phyloP scores from a whole-genome alignment of 441 rosid species.

The Gossypium laxum region DNA sequence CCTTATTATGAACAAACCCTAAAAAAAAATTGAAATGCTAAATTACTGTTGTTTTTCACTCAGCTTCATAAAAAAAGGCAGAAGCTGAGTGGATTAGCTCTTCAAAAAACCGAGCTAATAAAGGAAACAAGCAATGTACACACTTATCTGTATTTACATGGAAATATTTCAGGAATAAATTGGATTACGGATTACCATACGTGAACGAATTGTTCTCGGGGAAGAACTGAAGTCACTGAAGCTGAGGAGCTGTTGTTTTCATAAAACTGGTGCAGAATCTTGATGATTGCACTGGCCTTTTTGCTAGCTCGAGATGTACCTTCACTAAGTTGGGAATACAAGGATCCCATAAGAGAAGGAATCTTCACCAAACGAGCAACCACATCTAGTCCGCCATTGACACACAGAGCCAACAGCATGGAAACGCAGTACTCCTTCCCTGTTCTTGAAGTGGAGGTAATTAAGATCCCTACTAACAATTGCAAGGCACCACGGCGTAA shows the following conservation, averaged over 20 bases:
- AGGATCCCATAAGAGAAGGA: constrained; percentile 50
- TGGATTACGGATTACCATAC: constrained; percentile 47
- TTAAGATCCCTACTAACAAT: constrained; percentile 31
- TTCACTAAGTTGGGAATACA: constrained; percentile 52
- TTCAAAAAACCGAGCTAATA: constrained; percentile 33
- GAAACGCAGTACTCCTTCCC: constrained; percentile 56
- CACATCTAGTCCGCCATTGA: constrained; percentile 55
- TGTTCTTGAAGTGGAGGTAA: constrained; percentile 36
- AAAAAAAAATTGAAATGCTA: not conserved
- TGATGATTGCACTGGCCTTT: constrained; percentile 57
- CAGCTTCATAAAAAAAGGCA: constrained; percentile 30
- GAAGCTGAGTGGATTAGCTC: constrained; percentile 38
- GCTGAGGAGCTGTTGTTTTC: constrained; percentile 40
- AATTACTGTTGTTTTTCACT: constrained; percentile 12
- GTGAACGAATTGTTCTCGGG: constrained; percentile 41
- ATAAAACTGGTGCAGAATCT: constrained; percentile 51
- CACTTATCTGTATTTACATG: constrained; percentile 21
- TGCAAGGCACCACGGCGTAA: constrained; percentile 37
- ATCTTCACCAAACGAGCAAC: constrained; percentile 37
- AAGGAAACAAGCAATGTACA: constrained; percentile 16
- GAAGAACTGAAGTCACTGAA: constrained; percentile 25
- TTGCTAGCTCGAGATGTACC: constrained; percentile 62
- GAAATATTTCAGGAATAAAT: constrained; percentile 1
- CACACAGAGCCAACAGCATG: constrained; percentile 53
- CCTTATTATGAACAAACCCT: not conserved